Evolutionary conservation across 176 grass and related monocot species (phyloP).

Genomic region (Elymus sibiricus): DNA sequence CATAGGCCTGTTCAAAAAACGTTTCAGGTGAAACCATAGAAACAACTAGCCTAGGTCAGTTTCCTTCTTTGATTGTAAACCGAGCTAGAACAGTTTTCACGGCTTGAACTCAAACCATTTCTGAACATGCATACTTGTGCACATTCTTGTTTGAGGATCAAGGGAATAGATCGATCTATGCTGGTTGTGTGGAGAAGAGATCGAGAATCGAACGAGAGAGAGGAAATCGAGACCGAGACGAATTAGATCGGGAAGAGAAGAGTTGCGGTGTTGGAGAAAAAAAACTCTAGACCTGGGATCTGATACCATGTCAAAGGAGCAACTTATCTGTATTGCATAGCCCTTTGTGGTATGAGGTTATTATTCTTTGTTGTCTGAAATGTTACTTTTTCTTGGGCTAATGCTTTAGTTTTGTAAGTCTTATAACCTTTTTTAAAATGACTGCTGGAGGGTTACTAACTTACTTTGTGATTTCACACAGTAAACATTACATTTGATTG

Average conservation of each 20-base stretch:
- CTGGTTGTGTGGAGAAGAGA: too few relatives aligned
- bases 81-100: neutral
- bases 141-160: neutral
- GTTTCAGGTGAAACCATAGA: neutral
- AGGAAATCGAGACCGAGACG: too few relatives aligned
- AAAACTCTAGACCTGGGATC: too few relatives aligned
- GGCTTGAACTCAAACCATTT: neutral
- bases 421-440: neutral
- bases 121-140: neutral
- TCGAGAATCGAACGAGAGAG: too few relatives aligned
- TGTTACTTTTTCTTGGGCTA: neutral
- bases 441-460: neutral
- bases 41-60: neutral
- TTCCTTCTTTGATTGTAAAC: neutral
- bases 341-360: conserved; percentile 10
- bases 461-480: neutral
- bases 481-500: neutral
- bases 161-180: too few relatives aligned
- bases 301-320: too few relatives aligned
- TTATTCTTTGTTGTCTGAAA: conserved; percentile 4
- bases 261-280: too few relatives aligned
- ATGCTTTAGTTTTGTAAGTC: neutral
- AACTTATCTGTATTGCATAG: too few relatives aligned
- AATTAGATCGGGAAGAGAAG: too few relatives aligned
- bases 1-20: neutral